Evolutionary conservation across 345 rosid species (phyloP), one percentile per base, ranked within the genome.

Genomic region (Hirschfeldia incana): DNA sequence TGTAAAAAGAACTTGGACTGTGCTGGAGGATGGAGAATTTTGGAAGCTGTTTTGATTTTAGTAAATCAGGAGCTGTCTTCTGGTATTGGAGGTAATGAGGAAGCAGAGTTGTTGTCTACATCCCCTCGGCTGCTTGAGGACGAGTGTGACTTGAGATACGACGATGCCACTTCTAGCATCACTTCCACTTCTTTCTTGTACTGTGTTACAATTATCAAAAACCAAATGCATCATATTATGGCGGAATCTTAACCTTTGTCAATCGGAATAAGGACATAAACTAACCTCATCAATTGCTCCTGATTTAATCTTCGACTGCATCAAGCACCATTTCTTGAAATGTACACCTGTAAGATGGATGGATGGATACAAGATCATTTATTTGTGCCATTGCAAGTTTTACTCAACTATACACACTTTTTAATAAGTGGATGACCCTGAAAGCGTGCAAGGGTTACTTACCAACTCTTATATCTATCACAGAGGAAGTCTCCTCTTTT

Each of bases 291-390:
- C 78, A 34, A 90, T 75, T 8, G 98, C 96, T n/a, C 98, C 97
- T 29, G 98, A 62, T 85, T 75, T 92, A 33, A 92, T 92, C 83
- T 94, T 94, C 11, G 97, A 92, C 80, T 94, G 98, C 98, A 94
- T 94, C 63, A 94, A 86, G 71, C 97, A 94, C 98, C 98, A 94
- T 83, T 94, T 94, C 88, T 92, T 94, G 73, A 94, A 90, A 86
- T 94, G 98, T 32, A 91, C 97, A 85, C 98, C 98, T 94, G 84
- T 72, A 64, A 2, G 21, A 21, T 21, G 21, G 21, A 21, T 21
- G 21, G 21, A 58, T 8, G 34, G 27, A 81, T 28, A 58, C 83
- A 67, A 29, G 28, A 67, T 16, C 44, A 33, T 53, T 57, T 8
- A 65, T 53, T 29, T 37, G 59, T 68, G 75, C 21, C 16, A 51